Evolutionary conservation across 2,329 filamentous ascomycete genomes (phyloP).

Genomic region (Sclerotinia trifoliorum): DNA sequence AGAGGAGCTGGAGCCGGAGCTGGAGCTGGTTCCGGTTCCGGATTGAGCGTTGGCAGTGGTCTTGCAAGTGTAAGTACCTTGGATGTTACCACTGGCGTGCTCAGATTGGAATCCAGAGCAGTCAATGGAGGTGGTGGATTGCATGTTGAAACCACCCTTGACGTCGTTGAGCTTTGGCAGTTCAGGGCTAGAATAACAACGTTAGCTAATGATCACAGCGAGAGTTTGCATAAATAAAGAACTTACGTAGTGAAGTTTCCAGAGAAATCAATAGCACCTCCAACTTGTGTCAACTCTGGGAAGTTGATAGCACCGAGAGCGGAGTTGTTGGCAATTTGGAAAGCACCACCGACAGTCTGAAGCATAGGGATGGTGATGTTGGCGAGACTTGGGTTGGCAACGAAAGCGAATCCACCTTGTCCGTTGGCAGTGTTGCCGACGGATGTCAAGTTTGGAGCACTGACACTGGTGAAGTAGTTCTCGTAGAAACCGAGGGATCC

Average conservation of each 20-base stretch:
- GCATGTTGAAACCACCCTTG: slow-evolving; percentile 67
- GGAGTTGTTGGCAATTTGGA: slow-evolving; percentile 90
- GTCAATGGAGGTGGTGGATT: slow-evolving; percentile 34
- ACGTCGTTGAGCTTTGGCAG: slow-evolving; percentile 68
- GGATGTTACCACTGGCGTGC: slow-evolving; percentile 43
- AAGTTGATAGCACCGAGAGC: slow-evolving; percentile 61
- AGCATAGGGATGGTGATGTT: slow-evolving; percentile 77
- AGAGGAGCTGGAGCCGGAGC: slow-evolving; percentile 35
- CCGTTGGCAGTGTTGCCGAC: slow-evolving; percentile 46
- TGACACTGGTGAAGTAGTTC: slow-evolving; percentile 65
- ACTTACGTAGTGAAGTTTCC: slow-evolving; percentile 83
- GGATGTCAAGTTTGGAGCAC: slow-evolving; percentile 67
- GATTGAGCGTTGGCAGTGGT: slow-evolving; percentile 29
- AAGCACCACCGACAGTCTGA: slow-evolving; percentile 69
- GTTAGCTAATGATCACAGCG: slow-evolving; percentile 30
- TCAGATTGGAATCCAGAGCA: slow-evolving; percentile 35
- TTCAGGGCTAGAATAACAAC: slow-evolving; percentile 56
- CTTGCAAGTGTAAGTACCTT: slow-evolving; percentile 48
- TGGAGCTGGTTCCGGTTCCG: slow-evolving; percentile 41
- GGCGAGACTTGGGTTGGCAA: slow-evolving; percentile 59
- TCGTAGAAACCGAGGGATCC: slow-evolving; percentile 79
- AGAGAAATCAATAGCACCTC: slow-evolving; percentile 79
- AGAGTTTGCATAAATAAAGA: not conserved
- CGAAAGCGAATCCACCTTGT: slow-evolving; percentile 59
- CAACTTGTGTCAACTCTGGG: slow-evolving; percentile 64